phyloP scores from a whole-genome alignment of 306 rosid species.

The Fragaria iinumae region DNA sequence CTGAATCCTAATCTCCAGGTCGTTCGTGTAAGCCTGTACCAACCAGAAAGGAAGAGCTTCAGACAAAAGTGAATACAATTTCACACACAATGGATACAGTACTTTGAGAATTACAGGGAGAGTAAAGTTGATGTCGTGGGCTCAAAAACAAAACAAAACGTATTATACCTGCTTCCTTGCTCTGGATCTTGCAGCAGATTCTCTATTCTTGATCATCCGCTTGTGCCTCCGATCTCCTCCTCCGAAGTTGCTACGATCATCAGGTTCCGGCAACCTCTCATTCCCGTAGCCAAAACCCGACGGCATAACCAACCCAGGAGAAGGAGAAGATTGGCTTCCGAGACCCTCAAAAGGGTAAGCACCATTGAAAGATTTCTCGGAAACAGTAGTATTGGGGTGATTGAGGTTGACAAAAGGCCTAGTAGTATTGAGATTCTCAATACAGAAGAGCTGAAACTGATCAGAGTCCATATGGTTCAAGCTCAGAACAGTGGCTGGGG shows the following conservation, averaged over 20 bases:
- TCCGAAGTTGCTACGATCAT: not conserved
- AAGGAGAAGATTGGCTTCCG: conserved; percentile 7
- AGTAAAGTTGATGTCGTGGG: no score
- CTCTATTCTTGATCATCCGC: conserved; percentile 90
- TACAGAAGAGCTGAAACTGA: conserved; percentile 25
- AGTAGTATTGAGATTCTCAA: not conserved
- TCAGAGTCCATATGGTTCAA: conserved; percentile 32
- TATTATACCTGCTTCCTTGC: conserved; percentile 82
- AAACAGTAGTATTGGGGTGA: conserved; percentile 10
- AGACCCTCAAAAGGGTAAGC: conserved; percentile 27
- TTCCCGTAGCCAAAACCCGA: conserved; percentile 30
- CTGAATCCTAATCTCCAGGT: conserved; percentile 59
- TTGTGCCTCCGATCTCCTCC: conserved; percentile 49
- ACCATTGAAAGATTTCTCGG: not conserved
- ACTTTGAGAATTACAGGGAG: not conserved
- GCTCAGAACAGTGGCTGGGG: conserved; percentile 43
- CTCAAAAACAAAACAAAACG: no score
- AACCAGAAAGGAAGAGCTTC: not conserved
- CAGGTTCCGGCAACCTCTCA: conserved; percentile 34
- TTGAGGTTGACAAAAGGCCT: not conserved
- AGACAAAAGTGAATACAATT: not conserved
- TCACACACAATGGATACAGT: not conserved
- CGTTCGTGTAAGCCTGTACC: conserved; percentile 87
- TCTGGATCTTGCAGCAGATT: conserved; percentile 91
- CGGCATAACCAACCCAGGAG: conserved; percentile 23